These are phyloP conservation scores for Somion occarium DNA, from an alignment of 1,284 basidiomycete species.

Conservation along the genomic window DNA sequence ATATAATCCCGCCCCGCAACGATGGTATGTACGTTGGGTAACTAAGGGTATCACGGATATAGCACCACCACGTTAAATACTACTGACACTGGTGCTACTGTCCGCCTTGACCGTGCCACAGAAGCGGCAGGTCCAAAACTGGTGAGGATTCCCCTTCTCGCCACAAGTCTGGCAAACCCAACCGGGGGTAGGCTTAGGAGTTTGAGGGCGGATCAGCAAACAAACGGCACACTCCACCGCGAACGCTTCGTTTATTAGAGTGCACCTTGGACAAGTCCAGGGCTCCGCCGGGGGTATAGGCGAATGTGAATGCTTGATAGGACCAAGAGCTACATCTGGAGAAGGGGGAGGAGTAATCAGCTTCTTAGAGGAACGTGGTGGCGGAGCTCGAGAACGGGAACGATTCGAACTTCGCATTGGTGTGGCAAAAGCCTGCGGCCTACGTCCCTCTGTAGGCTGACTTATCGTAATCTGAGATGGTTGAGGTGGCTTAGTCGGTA, in stretches of 20 bases:
- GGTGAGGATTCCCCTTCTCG: conserved; percentile 52
- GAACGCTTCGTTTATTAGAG: conserved; percentile 54
- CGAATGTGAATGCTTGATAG: conserved; percentile 5
- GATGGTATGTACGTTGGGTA: not conserved
- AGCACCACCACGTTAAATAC: no score
- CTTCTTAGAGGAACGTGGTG: not conserved
- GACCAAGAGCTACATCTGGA: conserved; percentile 9
- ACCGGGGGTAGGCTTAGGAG: conserved; percentile 26
- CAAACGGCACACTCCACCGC: conserved; percentile 64
- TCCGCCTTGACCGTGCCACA: conserved; percentile 65
- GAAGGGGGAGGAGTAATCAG: conserved; percentile 7
- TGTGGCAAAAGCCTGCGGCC: no score
- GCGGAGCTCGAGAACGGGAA: not conserved
- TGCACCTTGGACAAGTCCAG: conserved; percentile 74
- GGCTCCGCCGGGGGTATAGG: conserved; percentile 19
- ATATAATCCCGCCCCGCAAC: not conserved
- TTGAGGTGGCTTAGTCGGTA: not conserved
- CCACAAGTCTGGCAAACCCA: conserved; percentile 75
- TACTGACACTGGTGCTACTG: conserved; percentile 9
- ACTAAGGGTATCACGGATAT: not conserved
- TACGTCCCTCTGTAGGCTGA: no score
- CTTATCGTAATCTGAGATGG: no score
- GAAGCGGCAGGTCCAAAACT: conserved; percentile 70
- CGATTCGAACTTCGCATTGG: not conserved
- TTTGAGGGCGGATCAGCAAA: conserved; percentile 40